A percentile compares a stretch with the other conserved stretches of the same genome.
Evolutionary conservation across 139 green algal species (phyloP).

Genomic region (Chlorokybus atmophyticus): DNA sequence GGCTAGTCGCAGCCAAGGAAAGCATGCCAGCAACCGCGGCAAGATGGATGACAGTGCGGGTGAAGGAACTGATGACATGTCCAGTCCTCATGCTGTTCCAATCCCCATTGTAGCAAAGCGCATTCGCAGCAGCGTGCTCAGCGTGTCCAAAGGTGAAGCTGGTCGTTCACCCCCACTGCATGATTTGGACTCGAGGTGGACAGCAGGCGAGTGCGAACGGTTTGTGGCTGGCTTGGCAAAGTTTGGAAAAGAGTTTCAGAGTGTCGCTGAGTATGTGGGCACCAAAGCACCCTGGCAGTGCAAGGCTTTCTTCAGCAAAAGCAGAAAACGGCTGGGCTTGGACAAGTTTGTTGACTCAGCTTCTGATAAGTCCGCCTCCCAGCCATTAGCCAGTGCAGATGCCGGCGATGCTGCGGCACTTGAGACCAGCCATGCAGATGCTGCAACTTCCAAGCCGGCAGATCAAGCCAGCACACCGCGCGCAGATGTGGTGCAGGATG

Average conservation of each 20-base stretch:
- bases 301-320: constrained; percentile 41
- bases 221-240: constrained; percentile 43
- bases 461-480: no score
- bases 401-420: no score
- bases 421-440: no score
- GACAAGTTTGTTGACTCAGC: constrained; percentile 33
- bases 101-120: background rate
- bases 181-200: constrained; percentile 6
- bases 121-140: background rate
- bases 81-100: background rate
- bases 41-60: background rate
- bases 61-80: background rate
- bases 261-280: constrained; percentile 36
- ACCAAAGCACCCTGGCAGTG: constrained; percentile 27
- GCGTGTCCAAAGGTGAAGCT: background rate
- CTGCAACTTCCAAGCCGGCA: no score
- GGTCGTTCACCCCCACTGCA: background rate
- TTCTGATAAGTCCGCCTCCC: no score
- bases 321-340: constrained; percentile 38
- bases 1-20: background rate
- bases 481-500: no score
- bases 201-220: constrained; percentile 22
- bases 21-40: background rate
- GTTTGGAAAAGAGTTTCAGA: constrained; percentile 36
- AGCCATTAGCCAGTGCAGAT: no score